A percentile compares a stretch with the other conserved stretches of the same genome.
Evolutionary conservation across 352 stramenopile genomes (phyloP).

Genomic region (Globisporangium barbulae): DNA sequence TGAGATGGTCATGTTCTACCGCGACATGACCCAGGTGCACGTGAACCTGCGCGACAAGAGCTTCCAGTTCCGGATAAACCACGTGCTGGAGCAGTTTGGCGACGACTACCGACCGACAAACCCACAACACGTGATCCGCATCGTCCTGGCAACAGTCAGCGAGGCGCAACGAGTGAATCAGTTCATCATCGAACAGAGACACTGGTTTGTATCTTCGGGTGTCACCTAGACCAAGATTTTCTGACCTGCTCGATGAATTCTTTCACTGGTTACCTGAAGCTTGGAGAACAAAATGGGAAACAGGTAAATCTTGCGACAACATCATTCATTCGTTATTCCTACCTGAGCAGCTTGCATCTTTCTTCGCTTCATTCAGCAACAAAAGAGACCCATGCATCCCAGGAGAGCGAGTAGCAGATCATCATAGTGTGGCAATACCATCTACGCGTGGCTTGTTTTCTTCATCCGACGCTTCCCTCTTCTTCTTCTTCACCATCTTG

Average conservation of each 20-base stretch:
- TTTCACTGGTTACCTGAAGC: neutral
- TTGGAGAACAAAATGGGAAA: constrained; percentile 13
- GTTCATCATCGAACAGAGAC: constrained; percentile 24
- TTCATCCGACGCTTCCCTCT: neutral
- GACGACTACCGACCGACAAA: constrained; percentile 60
- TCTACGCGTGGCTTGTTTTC: constrained; percentile 4
- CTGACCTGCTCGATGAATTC: neutral
- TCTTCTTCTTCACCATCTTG: neutral
- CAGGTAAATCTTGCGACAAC: neutral
- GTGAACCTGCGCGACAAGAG: constrained; percentile 35
- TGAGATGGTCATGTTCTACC: constrained; percentile 76
- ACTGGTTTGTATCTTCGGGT: neutral
- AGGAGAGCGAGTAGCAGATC: constrained; percentile 4
- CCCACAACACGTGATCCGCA: constrained; percentile 49
- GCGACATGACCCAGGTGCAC: constrained; percentile 51
- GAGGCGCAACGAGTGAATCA: constrained; percentile 42
- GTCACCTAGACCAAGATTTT: neutral
- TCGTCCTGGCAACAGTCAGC: constrained; percentile 45
- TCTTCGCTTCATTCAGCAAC: constrained; percentile 6
- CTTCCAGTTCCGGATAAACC: constrained; percentile 47
- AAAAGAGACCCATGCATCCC: neutral
- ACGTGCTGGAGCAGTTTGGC: constrained; percentile 53
- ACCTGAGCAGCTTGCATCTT: neutral
- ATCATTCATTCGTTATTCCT: constrained; percentile 10
- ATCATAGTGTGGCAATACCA: constrained; percentile 6